phyloP scores from a whole-genome alignment of 108 stramenopile genomes.

The Nitzschia putrida region DNA sequence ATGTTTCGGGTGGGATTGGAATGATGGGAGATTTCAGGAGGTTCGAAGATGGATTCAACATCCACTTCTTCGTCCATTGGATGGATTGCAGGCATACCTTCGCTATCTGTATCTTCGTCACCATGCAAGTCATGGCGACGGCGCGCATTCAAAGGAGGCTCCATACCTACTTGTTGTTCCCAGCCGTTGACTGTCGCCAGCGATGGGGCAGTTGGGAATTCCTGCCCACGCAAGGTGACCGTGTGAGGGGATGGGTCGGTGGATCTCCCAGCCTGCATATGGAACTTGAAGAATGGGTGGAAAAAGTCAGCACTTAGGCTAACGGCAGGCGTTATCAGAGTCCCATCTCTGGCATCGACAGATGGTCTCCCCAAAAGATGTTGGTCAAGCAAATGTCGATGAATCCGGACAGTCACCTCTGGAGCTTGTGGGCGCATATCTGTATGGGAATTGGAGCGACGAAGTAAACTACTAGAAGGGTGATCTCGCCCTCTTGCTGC shows the following conservation, averaged over 20 bases:
- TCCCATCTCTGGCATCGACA: slow-evolving; percentile 56
- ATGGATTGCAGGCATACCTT: slow-evolving; percentile 10
- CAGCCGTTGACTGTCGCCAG: too few species aligned
- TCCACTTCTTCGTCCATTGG: not conserved
- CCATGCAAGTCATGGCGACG: too few species aligned
- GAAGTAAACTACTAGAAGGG: not conserved
- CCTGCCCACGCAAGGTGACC: not conserved
- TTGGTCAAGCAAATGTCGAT: slow-evolving; percentile 80
- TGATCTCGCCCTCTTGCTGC: too few species aligned
- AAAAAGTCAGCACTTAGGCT: slow-evolving; percentile 79
- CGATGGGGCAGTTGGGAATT: not conserved
- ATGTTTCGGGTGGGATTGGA: not conserved
- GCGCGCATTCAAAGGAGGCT: too few species aligned
- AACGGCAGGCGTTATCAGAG: slow-evolving; percentile 49
- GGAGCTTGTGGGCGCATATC: slow-evolving; percentile 30
- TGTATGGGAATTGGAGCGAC: slow-evolving; percentile 31
- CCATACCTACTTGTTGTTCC: too few species aligned
- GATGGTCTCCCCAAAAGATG: slow-evolving; percentile 52
- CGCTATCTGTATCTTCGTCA: slow-evolving; percentile 28
- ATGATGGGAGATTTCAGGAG: not conserved
- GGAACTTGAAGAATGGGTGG: slow-evolving; percentile 54
- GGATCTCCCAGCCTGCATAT: not conserved
- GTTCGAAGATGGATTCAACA: slow-evolving; percentile 16
- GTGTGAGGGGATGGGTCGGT: not conserved
- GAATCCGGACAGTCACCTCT: slow-evolving; percentile 55